phyloP scores from a whole-genome alignment of 768 basidiomycete genomes.

The Boletus pseudo-olivaceus region DNA sequence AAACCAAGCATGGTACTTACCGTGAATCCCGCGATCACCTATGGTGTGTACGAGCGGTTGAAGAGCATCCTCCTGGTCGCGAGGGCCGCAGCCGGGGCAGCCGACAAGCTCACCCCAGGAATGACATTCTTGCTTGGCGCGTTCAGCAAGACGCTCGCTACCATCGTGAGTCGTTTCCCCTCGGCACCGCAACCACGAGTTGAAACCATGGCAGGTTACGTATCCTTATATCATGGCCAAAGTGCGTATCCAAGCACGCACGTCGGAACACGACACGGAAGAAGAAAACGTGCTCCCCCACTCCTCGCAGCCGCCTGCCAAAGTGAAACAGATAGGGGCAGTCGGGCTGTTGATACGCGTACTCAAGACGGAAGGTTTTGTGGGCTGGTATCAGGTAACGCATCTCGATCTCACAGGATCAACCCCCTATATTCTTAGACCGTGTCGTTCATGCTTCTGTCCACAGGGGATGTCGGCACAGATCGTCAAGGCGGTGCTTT shows the following conservation, averaged over 20 bases:
- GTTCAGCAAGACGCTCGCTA: constrained; percentile 91
- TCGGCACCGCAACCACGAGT: background rate
- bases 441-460: background rate
- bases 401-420: background rate
- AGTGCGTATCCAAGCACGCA: constrained; percentile 88
- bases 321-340: constrained; percentile 63
- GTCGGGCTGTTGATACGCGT: constrained; percentile 71
- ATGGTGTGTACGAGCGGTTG: constrained; percentile 89
- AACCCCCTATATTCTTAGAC: background rate
- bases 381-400: constrained; percentile 94
- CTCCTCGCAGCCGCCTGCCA: background rate
- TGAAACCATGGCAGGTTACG: constrained; percentile 58
- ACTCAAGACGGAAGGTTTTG: constrained; percentile 70
- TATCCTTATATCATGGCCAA: constrained; percentile 98
- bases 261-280: constrained; percentile 45
- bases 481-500: constrained; percentile 91
- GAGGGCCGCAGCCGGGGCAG: constrained; percentile 39
- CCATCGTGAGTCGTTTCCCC: constrained; percentile 57
- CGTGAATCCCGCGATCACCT: constrained; percentile 96
- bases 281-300: constrained; percentile 22
- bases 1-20: constrained; percentile 94
- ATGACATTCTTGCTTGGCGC: constrained; percentile 87
- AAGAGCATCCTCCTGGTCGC: constrained; percentile 70
- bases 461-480: constrained; percentile 93
- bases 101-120: constrained; percentile 69